Evolutionary conservation across 192 early-diverging fungal species (phyloP).

Genomic region (Phycomyces blakesleeanus): DNA sequence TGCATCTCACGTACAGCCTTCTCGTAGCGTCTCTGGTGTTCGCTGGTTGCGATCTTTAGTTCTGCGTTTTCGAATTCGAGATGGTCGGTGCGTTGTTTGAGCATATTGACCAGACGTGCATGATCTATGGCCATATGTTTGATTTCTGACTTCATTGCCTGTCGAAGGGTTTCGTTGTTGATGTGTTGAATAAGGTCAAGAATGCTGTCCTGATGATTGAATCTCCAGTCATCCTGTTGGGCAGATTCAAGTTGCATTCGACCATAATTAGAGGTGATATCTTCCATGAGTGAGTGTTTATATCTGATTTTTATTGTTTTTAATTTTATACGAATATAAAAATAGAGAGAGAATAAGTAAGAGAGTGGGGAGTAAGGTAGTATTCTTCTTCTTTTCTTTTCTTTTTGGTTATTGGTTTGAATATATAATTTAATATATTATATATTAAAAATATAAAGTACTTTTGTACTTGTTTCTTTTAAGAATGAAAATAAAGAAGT

Average conservation of each 20-base stretch:
- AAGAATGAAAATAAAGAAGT: no score
- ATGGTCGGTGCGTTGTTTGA: constrained; percentile 22
- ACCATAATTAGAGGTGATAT: neutral
- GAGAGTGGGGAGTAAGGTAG: no score
- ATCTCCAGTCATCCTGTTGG: neutral
- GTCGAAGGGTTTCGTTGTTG: constrained; percentile 14
- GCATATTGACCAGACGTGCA: constrained; percentile 14
- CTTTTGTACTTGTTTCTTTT: no score
- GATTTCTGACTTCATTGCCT: constrained; percentile 10
- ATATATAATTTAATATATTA: no score
- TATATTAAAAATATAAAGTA: no score
- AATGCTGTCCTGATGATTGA: constrained; percentile 16
- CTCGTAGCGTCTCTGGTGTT: constrained; percentile 23
- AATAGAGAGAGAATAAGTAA: no score
- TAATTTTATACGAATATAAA: no score
- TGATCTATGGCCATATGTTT: constrained; percentile 16
- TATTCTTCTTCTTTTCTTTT: no score
- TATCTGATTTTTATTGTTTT: no score
- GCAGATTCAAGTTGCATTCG: neutral
- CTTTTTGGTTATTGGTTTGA: no score
- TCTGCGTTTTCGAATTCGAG: constrained; percentile 25
- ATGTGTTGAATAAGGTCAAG: constrained; percentile 16
- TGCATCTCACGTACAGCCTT: constrained; percentile 35
- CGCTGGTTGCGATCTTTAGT: neutral
- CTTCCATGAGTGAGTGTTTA: constrained; percentile 4